Conservation (phyloP, 495 filamentous ascomycete species). For the Geopyxis carbonaria region DNA sequence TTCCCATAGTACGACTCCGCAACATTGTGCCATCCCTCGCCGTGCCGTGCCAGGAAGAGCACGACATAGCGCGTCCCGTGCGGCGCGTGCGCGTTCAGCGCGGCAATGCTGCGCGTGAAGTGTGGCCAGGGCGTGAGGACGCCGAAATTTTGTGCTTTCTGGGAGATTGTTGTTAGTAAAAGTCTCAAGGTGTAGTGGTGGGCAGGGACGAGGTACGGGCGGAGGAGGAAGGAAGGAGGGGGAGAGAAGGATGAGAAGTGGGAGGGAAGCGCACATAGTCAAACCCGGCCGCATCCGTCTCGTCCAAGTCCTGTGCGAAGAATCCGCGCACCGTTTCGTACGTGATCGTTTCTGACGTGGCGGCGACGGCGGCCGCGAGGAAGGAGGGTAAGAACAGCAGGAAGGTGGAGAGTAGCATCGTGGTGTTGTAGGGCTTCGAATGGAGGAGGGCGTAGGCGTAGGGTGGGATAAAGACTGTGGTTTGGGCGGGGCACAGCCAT, state of each 20-base stretch:
- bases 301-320: constrained; percentile 4
- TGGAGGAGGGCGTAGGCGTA: too few species aligned
- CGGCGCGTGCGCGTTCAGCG: constrained; percentile 35
- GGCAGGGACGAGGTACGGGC: neutral
- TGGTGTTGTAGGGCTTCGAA: too few species aligned
- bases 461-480: too few species aligned
- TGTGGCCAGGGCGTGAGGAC: constrained; percentile 44
- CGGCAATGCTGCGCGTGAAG: constrained; percentile 40
- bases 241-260: neutral
- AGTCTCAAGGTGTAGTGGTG: neutral
- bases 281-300: constrained; percentile 45
- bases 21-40: constrained; percentile 46
- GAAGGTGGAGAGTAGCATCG: too few species aligned
- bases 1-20: constrained; percentile 12
- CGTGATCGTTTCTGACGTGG: too few species aligned
- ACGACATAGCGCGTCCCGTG: constrained; percentile 45
- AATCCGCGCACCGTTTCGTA: neutral
- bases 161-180: neutral
- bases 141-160: neutral
- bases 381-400: too few species aligned
- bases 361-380: too few species aligned
- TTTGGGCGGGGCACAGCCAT: too few species aligned
- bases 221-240: neutral
- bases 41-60: constrained; percentile 52
- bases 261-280: constrained; percentile 38